Percentiles rank a stretch among this genome's conserved stretches.
phyloP scores from a whole-genome alignment of 2,329 filamentous ascomycete genomes.

The Lachnellula willkommii region DNA sequence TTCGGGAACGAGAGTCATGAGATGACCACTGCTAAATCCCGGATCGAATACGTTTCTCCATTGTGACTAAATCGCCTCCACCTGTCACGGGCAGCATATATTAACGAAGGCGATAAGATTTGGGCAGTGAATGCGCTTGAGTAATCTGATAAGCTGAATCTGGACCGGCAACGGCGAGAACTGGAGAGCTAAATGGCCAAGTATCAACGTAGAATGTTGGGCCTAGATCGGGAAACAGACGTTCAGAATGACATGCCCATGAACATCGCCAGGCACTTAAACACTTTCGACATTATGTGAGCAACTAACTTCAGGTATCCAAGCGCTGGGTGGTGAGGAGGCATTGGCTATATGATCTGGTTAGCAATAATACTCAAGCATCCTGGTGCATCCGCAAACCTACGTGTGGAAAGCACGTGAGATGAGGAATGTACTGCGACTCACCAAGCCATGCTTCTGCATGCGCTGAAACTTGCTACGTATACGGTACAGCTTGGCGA shows the following conservation, averaged over 20 bases:
- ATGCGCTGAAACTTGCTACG: not conserved
- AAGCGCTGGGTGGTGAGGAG: not conserved
- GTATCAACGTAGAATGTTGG: constrained; percentile 1
- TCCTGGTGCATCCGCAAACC: too few relatives aligned
- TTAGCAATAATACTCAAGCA: not conserved
- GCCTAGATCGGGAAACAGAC: not conserved
- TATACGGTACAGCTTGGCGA: not conserved
- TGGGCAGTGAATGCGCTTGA: constrained; percentile 2
- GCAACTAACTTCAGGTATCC: not conserved
- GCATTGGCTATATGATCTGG: not conserved
- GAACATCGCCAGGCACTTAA: not conserved
- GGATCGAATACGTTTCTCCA: constrained; percentile 9
- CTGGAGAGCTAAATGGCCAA: not conserved
- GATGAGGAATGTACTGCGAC: not conserved
- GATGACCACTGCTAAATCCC: too few relatives aligned
- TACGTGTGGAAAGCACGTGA: not conserved
- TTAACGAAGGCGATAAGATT: not conserved
- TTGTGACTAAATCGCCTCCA: constrained; percentile 3
- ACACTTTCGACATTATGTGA: not conserved
- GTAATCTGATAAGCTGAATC: not conserved
- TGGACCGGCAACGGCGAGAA: not conserved
- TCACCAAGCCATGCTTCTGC: not conserved
- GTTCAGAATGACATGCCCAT: not conserved
- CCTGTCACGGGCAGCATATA: constrained; percentile 5
- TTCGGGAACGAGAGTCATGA: too few relatives aligned